Evolutionary conservation across 192 early-diverging fungal genomes (phyloP).

Genomic region (Backusella westeae): DNA sequence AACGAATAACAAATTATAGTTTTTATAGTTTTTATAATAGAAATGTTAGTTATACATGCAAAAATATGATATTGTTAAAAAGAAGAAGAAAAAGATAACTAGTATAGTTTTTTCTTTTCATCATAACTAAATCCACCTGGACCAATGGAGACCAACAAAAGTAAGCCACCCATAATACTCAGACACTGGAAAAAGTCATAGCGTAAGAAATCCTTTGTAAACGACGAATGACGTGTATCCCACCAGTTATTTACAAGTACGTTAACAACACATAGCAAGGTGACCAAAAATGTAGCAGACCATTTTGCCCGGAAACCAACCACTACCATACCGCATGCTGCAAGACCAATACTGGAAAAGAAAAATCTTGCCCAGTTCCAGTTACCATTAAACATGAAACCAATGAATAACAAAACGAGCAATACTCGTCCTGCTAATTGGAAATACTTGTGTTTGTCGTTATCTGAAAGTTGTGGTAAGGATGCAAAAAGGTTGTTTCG

Average conservation of each 20-base stretch:
- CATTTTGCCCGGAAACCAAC: conserved; percentile 97
- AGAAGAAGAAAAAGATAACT: conserved; percentile 18
- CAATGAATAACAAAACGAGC: conserved; percentile 88
- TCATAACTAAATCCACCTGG: conserved; percentile 91
- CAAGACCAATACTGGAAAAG: conserved; percentile 72
- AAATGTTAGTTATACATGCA: not conserved
- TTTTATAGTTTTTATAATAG: not conserved
- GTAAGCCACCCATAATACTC: conserved; percentile 94
- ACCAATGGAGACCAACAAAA: conserved; percentile 88
- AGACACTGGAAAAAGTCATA: conserved; percentile 99
- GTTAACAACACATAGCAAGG: conserved; percentile 86
- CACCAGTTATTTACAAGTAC: conserved; percentile 96
- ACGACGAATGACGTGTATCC: conserved; percentile 77
- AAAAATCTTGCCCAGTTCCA: conserved; percentile 67
- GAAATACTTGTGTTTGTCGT: conserved; percentile 82
- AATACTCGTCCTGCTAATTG: conserved; percentile 89
- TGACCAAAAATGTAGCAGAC: conserved; percentile 89
- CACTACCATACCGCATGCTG: conserved; percentile 90
- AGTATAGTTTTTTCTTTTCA: conserved; percentile 96
- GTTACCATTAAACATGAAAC: conserved; percentile 84
- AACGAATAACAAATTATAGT: not conserved
- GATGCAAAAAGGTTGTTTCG: conserved; percentile 79
- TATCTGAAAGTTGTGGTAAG: conserved; percentile 80
- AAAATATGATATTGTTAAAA: not conserved
- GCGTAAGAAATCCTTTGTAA: conserved; percentile 89